Conservation (phyloP, 169 alveolate species). For the Cyclospora cayetanensis region DNA sequence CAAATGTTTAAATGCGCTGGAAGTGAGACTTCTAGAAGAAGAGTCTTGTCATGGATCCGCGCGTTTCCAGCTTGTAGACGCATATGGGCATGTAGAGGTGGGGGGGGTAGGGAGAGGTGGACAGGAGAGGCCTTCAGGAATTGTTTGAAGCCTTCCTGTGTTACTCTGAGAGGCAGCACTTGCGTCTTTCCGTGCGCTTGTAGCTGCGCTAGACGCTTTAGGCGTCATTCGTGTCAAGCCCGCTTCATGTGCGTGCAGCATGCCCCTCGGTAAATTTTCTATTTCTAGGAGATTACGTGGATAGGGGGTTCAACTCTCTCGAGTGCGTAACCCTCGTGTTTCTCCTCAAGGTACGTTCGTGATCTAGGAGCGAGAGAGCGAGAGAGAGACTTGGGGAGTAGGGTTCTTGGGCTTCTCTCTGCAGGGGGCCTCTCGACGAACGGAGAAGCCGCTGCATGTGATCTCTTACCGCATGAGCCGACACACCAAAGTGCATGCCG, state of each 20-base stretch:
- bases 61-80: neutral
- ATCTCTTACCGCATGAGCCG: no score
- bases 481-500: no score
- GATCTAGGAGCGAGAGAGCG: no score
- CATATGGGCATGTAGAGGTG: neutral
- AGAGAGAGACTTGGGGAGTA: neutral
- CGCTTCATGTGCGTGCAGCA: no score
- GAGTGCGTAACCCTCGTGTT: slow-evolving; percentile 98
- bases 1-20: slow-evolving; percentile 95
- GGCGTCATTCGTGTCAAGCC: no score
- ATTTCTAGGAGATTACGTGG: slow-evolving; percentile 99
- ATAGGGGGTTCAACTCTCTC: slow-evolving; percentile 98
- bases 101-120: neutral
- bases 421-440: no score
- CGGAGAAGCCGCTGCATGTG: no score
- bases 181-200: no score
- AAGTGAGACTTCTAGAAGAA: neutral
- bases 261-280: slow-evolving; percentile 97
- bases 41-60: no score
- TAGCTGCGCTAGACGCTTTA: no score
- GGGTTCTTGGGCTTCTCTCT: neutral
- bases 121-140: neutral
- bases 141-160: neutral
- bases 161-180: no score
- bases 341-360: slow-evolving; percentile 93